Evolutionary conservation across 805 yeast genomes (phyloP), one percentile per base, ranked within the genome.

Genomic region (Candida piceae): DNA sequence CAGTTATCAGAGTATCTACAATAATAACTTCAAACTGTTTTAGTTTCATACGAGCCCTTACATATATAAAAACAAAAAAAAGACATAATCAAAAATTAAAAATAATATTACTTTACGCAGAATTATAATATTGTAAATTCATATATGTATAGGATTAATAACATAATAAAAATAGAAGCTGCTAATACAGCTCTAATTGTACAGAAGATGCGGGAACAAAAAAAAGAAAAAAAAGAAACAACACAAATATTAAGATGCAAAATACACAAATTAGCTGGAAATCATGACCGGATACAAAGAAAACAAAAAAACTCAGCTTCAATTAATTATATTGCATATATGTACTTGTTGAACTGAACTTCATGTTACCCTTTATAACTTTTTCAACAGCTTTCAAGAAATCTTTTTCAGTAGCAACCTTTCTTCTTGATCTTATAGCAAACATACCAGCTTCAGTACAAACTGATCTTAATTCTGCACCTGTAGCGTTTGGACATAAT

Each of bases 381-480:
- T 93, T 93, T 55, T 93, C 98, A 31, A 93, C 99, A 23, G 98
- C 96, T 51, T 90, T 88, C 54, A 93, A 70, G 73, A 93, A 93
- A 63, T 93, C 99, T 72, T 93, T 93, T 62, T 93, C 99, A 19
- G 95, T 83, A 26, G 98, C 97, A 29, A 93, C 96, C 70, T 93
- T 93, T 69, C 98, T 78, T 65, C 99, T 80, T 15, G 97, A 96
- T 55, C 99, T 79, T 38, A 93, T 93, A 31, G 99, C 98, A 71
- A 89, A 93, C 98, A 93, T 93, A 54, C 99, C 99, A 4, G 98
- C 98, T 64, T 93, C 99, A 1, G 98, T 93, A 64, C 98, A 93
- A 13, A 93, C 98, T 6, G 97, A 90, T 60, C 98, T 81, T 53
- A 93, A 72, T 68, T 93, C 98, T 3, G 99, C 99, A 63, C 99